Evolutionary conservation across 129 eudicot species (phyloP), one percentile per base, ranked within the genome.

Genomic region (Escallonia herrerae): DNA sequence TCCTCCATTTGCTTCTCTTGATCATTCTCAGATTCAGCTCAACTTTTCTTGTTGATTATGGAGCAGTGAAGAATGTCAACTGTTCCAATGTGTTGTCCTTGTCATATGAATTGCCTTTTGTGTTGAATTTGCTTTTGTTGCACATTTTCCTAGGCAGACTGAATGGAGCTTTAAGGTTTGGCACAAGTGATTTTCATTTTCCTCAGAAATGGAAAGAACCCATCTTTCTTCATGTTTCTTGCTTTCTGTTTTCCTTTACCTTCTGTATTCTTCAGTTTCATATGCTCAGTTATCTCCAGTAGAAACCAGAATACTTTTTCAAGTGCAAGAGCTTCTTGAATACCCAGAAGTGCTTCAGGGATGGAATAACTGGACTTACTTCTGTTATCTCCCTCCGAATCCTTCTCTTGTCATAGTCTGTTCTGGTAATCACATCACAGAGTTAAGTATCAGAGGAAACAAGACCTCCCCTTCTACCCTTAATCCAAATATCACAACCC

Each of bases 321-420:
- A 85, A 81, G 64, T 83, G 38, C 95, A 75, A 63, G 78, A 83
- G 71, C 61, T 83, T 53, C 95, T 91, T 64, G 96, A 91, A 77
- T 83, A 70, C 60, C 98, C 98, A 72, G 71, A 59, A 69, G 76
- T 56, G 11, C 87, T 91, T 33, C 94, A 88, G 77, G 56, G 64
- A 59, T 91, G 96, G 96, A 74, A 55, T 52, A 83, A 79, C 4
- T 85, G 88, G 87, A 88, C 96, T 1, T 78, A 82, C 44, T 91
- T 91, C 46, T 91, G 98, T 62, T 85, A 11, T 67, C 84, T 91
- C 15, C 95, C 96, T 51, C 77, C 75, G 49, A 69, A 76, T 22
- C 75, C 76, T 7, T 77, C 66, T 70, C 81, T 91, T 5, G 62
- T 58, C 40, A 39, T 91, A 3, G 77, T 81, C 50, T 91, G 98